Base-by-base conservation (phyloP, 805 yeast species). In the Pichia thaimueangensis region DNA sequence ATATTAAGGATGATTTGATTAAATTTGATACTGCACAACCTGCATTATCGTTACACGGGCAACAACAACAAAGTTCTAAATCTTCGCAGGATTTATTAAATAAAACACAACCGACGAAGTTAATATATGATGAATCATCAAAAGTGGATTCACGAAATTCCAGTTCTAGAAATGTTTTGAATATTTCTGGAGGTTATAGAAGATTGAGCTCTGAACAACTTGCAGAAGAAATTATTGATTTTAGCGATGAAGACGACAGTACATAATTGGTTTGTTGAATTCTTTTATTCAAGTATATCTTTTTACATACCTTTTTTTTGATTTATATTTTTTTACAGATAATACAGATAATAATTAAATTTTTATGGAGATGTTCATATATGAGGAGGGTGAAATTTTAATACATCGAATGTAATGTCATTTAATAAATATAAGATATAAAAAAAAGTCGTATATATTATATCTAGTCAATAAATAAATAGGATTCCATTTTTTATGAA, bases 211-310 rank as follows among this genome's bases (percentile, higher is more conserved):
- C 51, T 21, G 57, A 52, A 27, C 57, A 54, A 35, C 32, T 54
- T 27, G 35, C 43, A 9, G 54, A 55, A 33, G 58, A 55, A 30
- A 52, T 50, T 24, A 35, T 56, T 29, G 52, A 56, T 42, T 47
- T 56, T 19, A 53, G 56, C 33, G 58, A 56, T 35, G 57, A 51
- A 20, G 50, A 47, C n/a, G 17, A 24, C 8, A 23, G 33, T 5
- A n/a, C 9, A 15, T 31, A 23, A 24, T n/a, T n/a, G n/a, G n/a
- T n/a, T n/a, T n/a, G n/a, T n/a, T n/a, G n/a, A n/a, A n/a, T n/a
- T n/a, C 17, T 21, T 31, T 31, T 31, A 19, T 31, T 11, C 12
- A 7, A 25, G 21, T 19, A 27, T 19, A 35, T n/a, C n/a, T n/a
- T n/a, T n/a, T n/a, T n/a, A n/a, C n/a, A n/a, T n/a, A n/a, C n/a